Percentiles rank a stretch among this genome's conserved stretches.
phyloP scores from a whole-genome alignment of 1,284 basidiomycete species.

The Apiotrichum domesticum region DNA sequence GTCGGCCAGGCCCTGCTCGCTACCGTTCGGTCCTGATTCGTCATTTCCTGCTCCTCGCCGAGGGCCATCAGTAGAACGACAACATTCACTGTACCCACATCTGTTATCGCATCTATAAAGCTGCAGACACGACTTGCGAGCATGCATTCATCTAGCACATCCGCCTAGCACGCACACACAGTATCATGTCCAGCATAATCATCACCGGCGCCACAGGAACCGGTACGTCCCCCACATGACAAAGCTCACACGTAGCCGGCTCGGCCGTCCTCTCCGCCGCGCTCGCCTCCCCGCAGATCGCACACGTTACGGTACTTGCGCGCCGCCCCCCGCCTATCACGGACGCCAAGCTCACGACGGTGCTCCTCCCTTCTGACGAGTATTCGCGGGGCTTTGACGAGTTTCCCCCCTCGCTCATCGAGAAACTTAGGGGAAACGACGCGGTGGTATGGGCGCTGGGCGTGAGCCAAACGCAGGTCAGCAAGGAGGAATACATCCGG shows the following conservation, averaged over 20 bases:
- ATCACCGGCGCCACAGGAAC: constrained; percentile 33
- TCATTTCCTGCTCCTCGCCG: too few species aligned
- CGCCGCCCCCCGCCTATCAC: constrained; percentile 20
- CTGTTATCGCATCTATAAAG: too few species aligned
- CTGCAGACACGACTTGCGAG: too few species aligned
- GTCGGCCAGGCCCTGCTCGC: too few species aligned
- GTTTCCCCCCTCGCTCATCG: constrained; percentile 14
- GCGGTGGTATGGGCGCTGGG: constrained; percentile 29
- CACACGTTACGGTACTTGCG: constrained; percentile 23
- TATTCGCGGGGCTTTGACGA: constrained; percentile 24
- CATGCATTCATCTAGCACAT: too few species aligned
- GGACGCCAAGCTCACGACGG: constrained; percentile 18
- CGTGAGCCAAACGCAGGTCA: constrained; percentile 27
- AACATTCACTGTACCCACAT: too few species aligned
- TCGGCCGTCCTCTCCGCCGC: constrained; percentile 22
- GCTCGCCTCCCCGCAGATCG: constrained; percentile 22
- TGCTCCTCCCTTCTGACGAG: constrained; percentile 22
- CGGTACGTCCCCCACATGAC: constrained; percentile 11
- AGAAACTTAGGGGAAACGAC: constrained; percentile 9
- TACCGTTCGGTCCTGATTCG: too few species aligned
- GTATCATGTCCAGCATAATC: constrained; percentile 24
- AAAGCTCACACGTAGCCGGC: constrained; percentile 15
- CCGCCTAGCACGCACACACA: too few species aligned
- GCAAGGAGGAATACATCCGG: constrained; percentile 30
- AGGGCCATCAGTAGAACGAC: too few species aligned